phyloP scores from a whole-genome alignment of 2,329 filamentous ascomycete genomes.

The Fusarium sp. region DNA sequence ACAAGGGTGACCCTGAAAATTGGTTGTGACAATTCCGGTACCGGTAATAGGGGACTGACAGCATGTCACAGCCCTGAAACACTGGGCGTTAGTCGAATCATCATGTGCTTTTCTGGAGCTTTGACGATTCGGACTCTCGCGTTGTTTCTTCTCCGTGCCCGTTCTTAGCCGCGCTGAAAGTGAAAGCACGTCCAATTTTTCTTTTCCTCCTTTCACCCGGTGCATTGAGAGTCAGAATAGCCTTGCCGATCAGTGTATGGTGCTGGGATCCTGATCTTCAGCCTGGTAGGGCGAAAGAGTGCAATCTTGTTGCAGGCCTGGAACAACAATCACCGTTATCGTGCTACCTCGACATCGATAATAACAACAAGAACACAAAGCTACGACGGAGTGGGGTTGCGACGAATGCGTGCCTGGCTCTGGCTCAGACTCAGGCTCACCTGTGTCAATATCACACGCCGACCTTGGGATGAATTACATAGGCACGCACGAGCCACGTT shows the following conservation, averaged over 20 bases:
- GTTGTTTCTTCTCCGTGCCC: background rate
- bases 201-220: slow-evolving; percentile 7
- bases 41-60: slow-evolving; percentile 27
- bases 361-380: background rate
- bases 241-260: slow-evolving; percentile 8
- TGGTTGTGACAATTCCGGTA: slow-evolving; percentile 32
- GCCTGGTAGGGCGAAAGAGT: slow-evolving; percentile 2
- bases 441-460: background rate
- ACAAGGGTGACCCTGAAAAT: slow-evolving; percentile 25
- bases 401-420: background rate
- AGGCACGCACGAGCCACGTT: slow-evolving; percentile 35
- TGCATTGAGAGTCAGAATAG: background rate
- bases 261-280: background rate
- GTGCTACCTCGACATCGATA: background rate
- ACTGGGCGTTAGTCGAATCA: slow-evolving; percentile 27
- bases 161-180: background rate
- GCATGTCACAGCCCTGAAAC: slow-evolving; percentile 39
- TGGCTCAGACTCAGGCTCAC: background rate
- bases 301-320: slow-evolving; percentile 23
- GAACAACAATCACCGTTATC: slow-evolving; percentile 25
- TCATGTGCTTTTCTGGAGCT: slow-evolving; percentile 27
- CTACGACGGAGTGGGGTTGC: background rate
- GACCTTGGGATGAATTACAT: slow-evolving; percentile 10
- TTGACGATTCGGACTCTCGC: background rate
- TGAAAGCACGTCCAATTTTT: background rate